These are phyloP conservation scores for Fusarium sterilihyphosum DNA, from an alignment of 2,329 filamentous ascomycete genomes.

Conservation along the genomic window DNA sequence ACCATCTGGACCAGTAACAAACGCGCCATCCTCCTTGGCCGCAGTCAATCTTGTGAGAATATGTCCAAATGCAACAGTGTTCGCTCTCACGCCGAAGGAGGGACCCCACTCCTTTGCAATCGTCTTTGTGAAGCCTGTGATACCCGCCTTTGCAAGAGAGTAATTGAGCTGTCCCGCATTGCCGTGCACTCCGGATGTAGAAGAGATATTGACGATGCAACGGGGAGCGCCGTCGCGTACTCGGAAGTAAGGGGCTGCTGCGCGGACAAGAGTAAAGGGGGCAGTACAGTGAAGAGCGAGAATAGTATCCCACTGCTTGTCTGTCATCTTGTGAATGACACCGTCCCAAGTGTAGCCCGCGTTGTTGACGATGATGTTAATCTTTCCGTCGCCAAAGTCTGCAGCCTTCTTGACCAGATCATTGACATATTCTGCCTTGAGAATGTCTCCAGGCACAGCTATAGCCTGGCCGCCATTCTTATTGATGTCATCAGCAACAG, in stretches of 20 bases:
- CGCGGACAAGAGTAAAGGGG: constrained; percentile 84
- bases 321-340: constrained; percentile 90
- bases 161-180: constrained; percentile 96
- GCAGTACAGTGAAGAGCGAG: constrained; percentile 84
- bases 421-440: constrained; percentile 75
- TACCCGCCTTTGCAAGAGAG: constrained; percentile 83
- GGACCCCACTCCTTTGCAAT: constrained; percentile 95
- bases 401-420: constrained; percentile 78
- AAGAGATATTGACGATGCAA: constrained; percentile 84
- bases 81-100: constrained; percentile 81
- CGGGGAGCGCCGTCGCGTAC: constrained; percentile 84
- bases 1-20: constrained; percentile 79
- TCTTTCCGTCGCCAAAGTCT: constrained; percentile 85
- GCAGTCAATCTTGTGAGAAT: constrained; percentile 84
- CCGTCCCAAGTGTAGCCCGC: constrained; percentile 94
- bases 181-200: constrained; percentile 83
- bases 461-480: constrained; percentile 72
- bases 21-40: constrained; percentile 85
- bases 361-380: constrained; percentile 92
- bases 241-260: constrained; percentile 86
- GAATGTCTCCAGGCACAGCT: constrained; percentile 79
- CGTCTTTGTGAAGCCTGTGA: constrained; percentile 85
- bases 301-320: constrained; percentile 93
- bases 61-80: constrained; percentile 85
- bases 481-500: constrained; percentile 77